A percentile compares a stretch with the other conserved stretches of the same genome.
Evolutionary conservation across 768 basidiomycete genomes (phyloP).

Genomic region (Leccinum rimulosum): DNA sequence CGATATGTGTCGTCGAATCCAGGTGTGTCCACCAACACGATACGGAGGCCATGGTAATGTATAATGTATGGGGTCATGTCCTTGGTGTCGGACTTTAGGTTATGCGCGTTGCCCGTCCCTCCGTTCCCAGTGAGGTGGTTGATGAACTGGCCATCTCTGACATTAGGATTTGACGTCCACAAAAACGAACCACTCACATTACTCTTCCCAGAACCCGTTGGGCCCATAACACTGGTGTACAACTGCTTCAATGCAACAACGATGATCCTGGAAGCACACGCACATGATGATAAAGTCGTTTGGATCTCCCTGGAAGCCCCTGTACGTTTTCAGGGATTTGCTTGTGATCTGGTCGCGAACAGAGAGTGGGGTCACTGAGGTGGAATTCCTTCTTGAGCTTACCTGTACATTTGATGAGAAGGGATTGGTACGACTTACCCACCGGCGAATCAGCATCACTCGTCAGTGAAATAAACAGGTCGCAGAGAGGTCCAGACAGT

Average conservation of each 20-base stretch:
- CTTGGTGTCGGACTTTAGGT: conserved; percentile 14
- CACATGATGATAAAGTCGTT: too few species aligned
- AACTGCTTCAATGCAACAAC: too few species aligned
- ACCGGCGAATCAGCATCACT: too few species aligned
- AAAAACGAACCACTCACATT: conserved; percentile 14
- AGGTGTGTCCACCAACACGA: conserved; percentile 23
- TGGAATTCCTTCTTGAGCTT: too few species aligned
- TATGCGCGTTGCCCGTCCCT: background rate
- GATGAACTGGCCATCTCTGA: conserved; percentile 9
- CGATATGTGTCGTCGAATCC: conserved; percentile 21
- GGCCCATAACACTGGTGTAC: conserved; percentile 20
- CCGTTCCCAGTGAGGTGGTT: conserved; percentile 14
- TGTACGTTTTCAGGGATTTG: too few species aligned
- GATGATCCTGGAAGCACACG: too few species aligned
- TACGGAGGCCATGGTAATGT: background rate
- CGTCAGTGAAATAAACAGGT: too few species aligned
- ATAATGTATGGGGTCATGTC: conserved; percentile 4
- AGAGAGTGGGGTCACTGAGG: background rate
- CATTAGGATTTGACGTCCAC: background rate
- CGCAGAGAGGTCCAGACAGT: too few species aligned
- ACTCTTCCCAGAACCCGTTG: conserved; percentile 25
- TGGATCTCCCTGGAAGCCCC: too few species aligned
- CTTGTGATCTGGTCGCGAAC: too few species aligned
- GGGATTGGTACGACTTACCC: too few species aligned
- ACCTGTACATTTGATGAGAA: too few species aligned